These are phyloP conservation scores for Marsdenia floribunda DNA, from an alignment of 257 asterid genomes.

Conservation along the genomic window DNA sequence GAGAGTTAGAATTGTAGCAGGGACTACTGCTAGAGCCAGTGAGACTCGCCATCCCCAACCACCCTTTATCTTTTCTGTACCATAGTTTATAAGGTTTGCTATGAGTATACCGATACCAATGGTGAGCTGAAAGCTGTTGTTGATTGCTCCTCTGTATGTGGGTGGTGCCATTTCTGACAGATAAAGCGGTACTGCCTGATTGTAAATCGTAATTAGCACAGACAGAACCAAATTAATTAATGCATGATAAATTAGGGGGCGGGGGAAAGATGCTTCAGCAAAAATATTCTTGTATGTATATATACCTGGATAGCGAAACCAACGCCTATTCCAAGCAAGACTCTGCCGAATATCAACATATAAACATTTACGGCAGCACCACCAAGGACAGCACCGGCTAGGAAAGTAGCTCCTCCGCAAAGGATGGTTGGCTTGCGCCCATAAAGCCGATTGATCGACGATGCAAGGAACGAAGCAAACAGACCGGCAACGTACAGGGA, in stretches of 20 bases:
- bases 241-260: too few relatives aligned
- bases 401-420: constrained; percentile 60
- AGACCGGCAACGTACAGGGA: constrained; percentile 77
- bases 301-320: constrained; percentile 78
- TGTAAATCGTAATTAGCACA: background rate
- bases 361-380: constrained; percentile 57
- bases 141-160: constrained; percentile 77
- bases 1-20: constrained; percentile 49
- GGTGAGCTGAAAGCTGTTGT: constrained; percentile 61
- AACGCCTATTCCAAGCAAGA: constrained; percentile 70
- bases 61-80: constrained; percentile 51
- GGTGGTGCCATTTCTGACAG: constrained; percentile 94
- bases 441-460: constrained; percentile 39
- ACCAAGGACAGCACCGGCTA: constrained; percentile 62
- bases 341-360: constrained; percentile 66
- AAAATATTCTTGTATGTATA: too few relatives aligned
- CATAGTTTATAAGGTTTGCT: constrained; percentile 71
- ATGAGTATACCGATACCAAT: constrained; percentile 52
- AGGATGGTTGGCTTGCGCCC: constrained; percentile 67
- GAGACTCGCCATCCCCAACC: constrained; percentile 87
- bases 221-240: background rate
- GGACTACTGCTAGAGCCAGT: constrained; percentile 62
- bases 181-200: constrained; percentile 78
- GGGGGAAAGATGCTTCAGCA: too few relatives aligned
- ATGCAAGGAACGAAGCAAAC: constrained; percentile 59